Evolutionary conservation across 352 stramenopile species (phyloP).

Genomic region (Phytophthora hybrid): DNA sequence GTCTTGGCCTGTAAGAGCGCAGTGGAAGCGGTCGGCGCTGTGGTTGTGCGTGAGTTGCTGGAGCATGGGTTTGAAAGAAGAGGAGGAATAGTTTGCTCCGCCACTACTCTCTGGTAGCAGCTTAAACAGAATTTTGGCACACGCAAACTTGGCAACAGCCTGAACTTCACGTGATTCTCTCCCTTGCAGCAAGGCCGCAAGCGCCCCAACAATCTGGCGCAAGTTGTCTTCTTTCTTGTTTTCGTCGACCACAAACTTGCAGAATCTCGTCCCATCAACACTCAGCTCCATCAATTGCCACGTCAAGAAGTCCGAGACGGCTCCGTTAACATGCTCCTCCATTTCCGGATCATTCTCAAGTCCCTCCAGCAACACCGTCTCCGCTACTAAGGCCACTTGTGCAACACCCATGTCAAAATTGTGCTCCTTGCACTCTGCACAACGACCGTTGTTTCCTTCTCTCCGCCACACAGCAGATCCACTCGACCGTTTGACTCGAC

Average conservation of each 20-base stretch:
- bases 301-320: no score
- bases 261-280: conserved; percentile 15
- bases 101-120: no score
- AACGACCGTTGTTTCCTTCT: conserved; percentile 16
- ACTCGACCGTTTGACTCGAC: conserved; percentile 10
- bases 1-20: no score
- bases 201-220: no score
- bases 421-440: conserved; percentile 20
- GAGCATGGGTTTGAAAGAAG: no score
- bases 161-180: conserved; percentile 18
- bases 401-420: conserved; percentile 24
- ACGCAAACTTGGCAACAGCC: not conserved
- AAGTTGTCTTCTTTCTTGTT: no score
- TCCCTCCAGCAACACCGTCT: conserved; percentile 19
- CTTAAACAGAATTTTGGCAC: no score
- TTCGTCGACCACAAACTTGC: conserved; percentile 12
- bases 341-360: conserved; percentile 10
- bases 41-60: no score
- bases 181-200: no score
- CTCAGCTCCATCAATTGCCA: conserved; percentile 33
- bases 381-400: conserved; percentile 10
- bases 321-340: conserved; percentile 15
- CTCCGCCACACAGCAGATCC: conserved; percentile 9
- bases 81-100: no score
- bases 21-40: no score